Base-by-base conservation (phyloP, 2,329 filamentous ascomycete genomes). In the Pleomassaria siparia region DNA sequence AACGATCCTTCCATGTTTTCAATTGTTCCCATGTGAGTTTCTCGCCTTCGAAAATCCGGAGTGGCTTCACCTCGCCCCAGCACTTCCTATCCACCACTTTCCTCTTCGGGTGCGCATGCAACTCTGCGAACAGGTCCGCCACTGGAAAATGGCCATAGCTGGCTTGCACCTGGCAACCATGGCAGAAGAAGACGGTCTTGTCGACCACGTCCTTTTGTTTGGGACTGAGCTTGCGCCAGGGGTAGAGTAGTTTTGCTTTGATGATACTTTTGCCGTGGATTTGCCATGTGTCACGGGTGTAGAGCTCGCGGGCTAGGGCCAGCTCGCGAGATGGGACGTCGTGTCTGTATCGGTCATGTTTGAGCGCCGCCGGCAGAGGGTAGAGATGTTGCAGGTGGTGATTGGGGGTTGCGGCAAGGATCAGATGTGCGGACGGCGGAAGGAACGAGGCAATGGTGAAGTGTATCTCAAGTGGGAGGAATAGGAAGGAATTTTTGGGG, bases 401-500 rank as follows among this genome's bases (percentile, higher is more conserved):
- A 16, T 43, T 30, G 4, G 15, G 15, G 15, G 18, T 28, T 4
- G 24, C n/a, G 10, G 12, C 5, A 6, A 30, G 7, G 15, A 16
- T 33, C n/a, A 22, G 16, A 16, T 15, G 15, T 6, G 40, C 21
- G 26, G 28, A 21, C 6, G 28, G 25, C 3, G 40, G 40, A 3
- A 43, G 28, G 20, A 22, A 43, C 5, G 15, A 21, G 15, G 15
- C 29, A 13, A 43, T 43, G 3, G 9, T 22, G 12, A 22, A 5
- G 13, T 43, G 40, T 12, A 43, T 43, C 18, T 43, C 40, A 9
- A 28, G 26, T 20, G 40, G 40, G 3, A 43, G 40, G 16, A 8
- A 3, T 7, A 43, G 40, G 28, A 43, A 22, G 12, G 3, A 8
- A n/a, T 6, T 40, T 12, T 11, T 32, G 29, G 10, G 9, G 5